Conservation (phyloP, 192 early-diverging fungal genomes). For the Helicostylum pulchrum region DNA sequence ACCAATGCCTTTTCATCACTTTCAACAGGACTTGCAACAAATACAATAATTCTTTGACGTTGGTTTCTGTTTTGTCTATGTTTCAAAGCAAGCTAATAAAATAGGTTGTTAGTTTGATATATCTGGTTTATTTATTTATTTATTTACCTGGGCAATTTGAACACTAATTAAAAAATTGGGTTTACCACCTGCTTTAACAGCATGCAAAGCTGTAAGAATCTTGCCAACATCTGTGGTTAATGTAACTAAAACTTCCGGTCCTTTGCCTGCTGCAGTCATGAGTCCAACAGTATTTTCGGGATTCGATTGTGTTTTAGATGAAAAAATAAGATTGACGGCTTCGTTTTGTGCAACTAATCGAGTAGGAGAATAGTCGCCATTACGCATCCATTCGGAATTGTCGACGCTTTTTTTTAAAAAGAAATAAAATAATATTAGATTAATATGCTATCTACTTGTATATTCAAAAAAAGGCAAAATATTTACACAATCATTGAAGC, state of each 20-base stretch:
- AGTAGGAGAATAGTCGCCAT: slow-evolving; percentile 95
- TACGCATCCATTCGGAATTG: slow-evolving; percentile 99
- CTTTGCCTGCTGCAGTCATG: slow-evolving; percentile 94
- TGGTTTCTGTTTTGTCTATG: slow-evolving; percentile 97
- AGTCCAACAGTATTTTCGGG: slow-evolving; percentile 96
- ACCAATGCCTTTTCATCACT: slow-evolving; percentile 84
- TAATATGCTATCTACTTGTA: not conserved
- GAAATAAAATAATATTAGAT: not conserved
- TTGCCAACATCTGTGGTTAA: slow-evolving; percentile 88
- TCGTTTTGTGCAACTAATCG: slow-evolving; percentile 93
- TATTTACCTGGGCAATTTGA: slow-evolving; percentile 88
- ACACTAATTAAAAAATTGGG: slow-evolving; percentile 80
- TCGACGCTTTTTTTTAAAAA: slow-evolving; percentile 56
- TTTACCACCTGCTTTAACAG: slow-evolving; percentile 68
- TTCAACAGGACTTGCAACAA: slow-evolving; percentile 86
- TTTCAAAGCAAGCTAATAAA: slow-evolving; percentile 78
- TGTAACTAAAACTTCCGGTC: slow-evolving; percentile 91
- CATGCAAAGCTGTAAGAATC: slow-evolving; percentile 83
- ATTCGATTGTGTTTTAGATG: slow-evolving; percentile 85
- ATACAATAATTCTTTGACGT: slow-evolving; percentile 89
- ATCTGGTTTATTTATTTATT: not conserved
- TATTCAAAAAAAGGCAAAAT: not conserved
- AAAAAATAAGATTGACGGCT: slow-evolving; percentile 87
- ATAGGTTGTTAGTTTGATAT: slow-evolving; percentile 3
- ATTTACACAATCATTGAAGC: slow-evolving; percentile 86